Percentiles rank a stretch among this genome's conserved stretches.
phyloP scores from a whole-genome alignment of 2,329 filamentous ascomycete species.

The Colletotrichum scovillei region DNA sequence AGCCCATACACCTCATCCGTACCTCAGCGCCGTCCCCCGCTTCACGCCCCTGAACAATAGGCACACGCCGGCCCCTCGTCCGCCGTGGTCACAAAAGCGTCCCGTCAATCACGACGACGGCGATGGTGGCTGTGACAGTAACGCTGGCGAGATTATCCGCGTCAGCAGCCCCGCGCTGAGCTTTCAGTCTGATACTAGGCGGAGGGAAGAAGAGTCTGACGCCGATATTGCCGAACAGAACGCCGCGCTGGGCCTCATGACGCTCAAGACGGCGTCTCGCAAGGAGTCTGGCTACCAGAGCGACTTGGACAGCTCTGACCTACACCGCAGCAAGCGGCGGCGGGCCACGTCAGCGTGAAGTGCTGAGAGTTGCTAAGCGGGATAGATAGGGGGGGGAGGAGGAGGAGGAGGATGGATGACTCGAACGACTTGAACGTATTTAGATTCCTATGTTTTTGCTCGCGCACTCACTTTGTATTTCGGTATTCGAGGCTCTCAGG shows the following conservation, averaged over 20 bases:
- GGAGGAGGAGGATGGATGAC: not conserved
- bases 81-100: constrained; percentile 40
- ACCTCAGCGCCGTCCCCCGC: constrained; percentile 58
- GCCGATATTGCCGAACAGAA: constrained; percentile 53
- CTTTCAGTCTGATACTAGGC: constrained; percentile 1
- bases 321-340: constrained; percentile 51
- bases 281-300: constrained; percentile 22
- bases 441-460: constrained; percentile 27
- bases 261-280: constrained; percentile 48
- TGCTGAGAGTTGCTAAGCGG: too few species aligned
- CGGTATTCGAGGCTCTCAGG: constrained; percentile 15
- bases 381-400: not conserved
- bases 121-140: constrained; percentile 39
- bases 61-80: constrained; percentile 19
- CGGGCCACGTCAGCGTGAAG: constrained; percentile 46
- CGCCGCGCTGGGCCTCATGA: constrained; percentile 60
- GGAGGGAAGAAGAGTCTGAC: constrained; percentile 30
- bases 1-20: constrained; percentile 52
- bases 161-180: constrained; percentile 38
- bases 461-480: constrained; percentile 19
- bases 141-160: constrained; percentile 34
- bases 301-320: constrained; percentile 40
- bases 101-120: constrained; percentile 43
- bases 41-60: constrained; percentile 39
- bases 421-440: not conserved